Percentiles rank a stretch among this genome's conserved stretches.
Conservation (phyloP, 139 green algal species). For the Diplosphaera chodatii region DNA sequence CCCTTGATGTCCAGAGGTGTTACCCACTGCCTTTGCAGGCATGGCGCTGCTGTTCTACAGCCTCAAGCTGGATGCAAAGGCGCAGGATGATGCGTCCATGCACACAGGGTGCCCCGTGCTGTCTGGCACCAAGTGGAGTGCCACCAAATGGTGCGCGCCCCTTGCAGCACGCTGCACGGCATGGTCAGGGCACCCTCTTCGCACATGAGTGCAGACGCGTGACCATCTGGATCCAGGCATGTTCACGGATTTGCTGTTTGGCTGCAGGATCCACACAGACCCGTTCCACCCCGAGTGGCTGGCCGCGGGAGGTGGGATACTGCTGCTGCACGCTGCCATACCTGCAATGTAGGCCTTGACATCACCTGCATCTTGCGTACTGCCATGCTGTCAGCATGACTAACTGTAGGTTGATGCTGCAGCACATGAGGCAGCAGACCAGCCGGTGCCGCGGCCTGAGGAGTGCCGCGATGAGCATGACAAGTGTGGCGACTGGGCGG, state of each 20-base stretch:
- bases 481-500: conserved; percentile 4
- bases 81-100: conserved; percentile 12
- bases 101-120: conserved; percentile 30
- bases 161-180: too few relatives aligned
- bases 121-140: conserved; percentile 29
- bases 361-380: too few relatives aligned
- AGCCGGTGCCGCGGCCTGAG: background rate
- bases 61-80: conserved; percentile 7
- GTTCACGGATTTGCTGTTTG: too few relatives aligned
- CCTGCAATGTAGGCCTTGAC: too few relatives aligned
- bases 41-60: conserved; percentile 31
- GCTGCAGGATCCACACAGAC: conserved; percentile 15
- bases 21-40: too few relatives aligned
- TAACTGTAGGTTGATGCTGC: too few relatives aligned
- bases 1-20: too few relatives aligned
- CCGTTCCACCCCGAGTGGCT: conserved; percentile 22
- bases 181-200: too few relatives aligned
- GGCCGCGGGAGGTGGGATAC: background rate
- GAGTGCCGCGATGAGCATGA: conserved; percentile 10
- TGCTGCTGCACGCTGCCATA: background rate
- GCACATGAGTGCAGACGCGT: too few relatives aligned
- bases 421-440: background rate
- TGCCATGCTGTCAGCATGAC: too few relatives aligned
- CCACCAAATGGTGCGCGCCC: conserved; percentile 31
- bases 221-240: too few relatives aligned